Evolutionary conservation across 2,329 filamentous ascomycete genomes (phyloP), one percentile per base, ranked within the genome.

Genomic region (Pseudophaeomoniella oleicola): DNA sequence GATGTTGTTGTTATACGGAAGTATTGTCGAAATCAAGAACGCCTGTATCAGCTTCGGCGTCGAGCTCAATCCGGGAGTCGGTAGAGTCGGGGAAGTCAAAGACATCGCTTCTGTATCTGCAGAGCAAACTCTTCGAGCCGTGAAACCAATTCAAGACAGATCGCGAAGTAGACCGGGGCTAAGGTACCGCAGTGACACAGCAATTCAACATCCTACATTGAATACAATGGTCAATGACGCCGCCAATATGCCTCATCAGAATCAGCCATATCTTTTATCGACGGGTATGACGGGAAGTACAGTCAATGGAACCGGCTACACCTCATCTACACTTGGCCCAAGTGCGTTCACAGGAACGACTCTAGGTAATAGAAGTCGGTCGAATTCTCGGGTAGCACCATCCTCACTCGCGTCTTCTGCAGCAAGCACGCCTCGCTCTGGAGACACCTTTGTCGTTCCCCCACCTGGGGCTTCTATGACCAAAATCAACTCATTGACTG

Each of bases 381-480:
- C 47, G 13, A 44, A 44, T 39, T 50, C 47, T 16, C 43, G 47
- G 16, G 39, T 34, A 13, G 16, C 68, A 39, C 62, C 64, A 40
- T 59, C 61, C 3, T 46, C 56, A 15, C 9, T 27, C 6, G 53
- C 57, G 67, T 58, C 58, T 5, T 54, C 69, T 54, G 38, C 75
- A 60, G 44, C 59, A 3, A 69, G 69, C n/a, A 92, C 84, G 1
- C 84, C 85, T 32, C 76, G 82, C 16, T 92, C 84, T 5, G 81
- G 79, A 31, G 85, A 93, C 49, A 84, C 82, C 0, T 92, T 90
- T 52, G 69, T 66, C 2, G 75, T 78, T 0, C 62, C 66, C 44
- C 57, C 48, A 50, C 55, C 57, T 13, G 57, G 62, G 17, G 63
- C 57, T 16, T 55, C 65, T 37, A 61, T 64, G 18, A 64, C 69